Percentiles rank a stretch among this genome's conserved stretches.
phyloP scores from a whole-genome alignment of 2,329 filamentous ascomycete genomes.

The Leptographium flavum region DNA sequence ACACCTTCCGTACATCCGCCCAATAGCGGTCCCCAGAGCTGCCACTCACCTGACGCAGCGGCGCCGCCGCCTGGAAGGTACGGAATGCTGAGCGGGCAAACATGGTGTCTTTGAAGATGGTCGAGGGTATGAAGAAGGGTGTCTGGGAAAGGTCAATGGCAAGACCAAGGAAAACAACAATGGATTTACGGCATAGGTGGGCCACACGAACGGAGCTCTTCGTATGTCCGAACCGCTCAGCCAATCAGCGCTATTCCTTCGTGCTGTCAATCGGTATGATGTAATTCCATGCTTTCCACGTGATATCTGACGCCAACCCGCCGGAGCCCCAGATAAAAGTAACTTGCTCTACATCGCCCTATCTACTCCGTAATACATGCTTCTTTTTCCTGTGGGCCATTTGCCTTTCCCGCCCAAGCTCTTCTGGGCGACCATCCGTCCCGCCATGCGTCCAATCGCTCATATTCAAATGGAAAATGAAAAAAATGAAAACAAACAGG shows the following conservation, averaged over 20 bases:
- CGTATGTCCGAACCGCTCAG: background rate
- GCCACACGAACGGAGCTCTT: background rate
- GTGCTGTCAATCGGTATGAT: background rate
- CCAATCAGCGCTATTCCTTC: background rate
- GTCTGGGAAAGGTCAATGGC: background rate
- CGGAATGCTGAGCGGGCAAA: constrained; percentile 53
- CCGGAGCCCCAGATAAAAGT: no score
- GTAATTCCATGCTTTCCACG: background rate
- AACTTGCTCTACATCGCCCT: no score
- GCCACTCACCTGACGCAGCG: constrained; percentile 46
- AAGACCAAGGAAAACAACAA: background rate
- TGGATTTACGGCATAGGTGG: background rate
- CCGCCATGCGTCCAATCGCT: background rate
- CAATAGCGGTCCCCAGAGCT: background rate
- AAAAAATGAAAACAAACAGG: background rate
- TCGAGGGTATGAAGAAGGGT: background rate
- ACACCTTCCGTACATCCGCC: background rate
- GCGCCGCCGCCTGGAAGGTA: constrained; percentile 48
- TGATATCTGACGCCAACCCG: no score
- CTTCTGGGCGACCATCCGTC: background rate
- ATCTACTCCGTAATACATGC: background rate
- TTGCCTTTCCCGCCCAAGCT: background rate
- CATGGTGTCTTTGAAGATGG: constrained; percentile 31
- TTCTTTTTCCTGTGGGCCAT: background rate
- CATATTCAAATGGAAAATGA: background rate